These are phyloP conservation scores for Ziziphus jujuba DNA, from an alignment of 306 rosid genomes.

Conservation along the genomic window DNA sequence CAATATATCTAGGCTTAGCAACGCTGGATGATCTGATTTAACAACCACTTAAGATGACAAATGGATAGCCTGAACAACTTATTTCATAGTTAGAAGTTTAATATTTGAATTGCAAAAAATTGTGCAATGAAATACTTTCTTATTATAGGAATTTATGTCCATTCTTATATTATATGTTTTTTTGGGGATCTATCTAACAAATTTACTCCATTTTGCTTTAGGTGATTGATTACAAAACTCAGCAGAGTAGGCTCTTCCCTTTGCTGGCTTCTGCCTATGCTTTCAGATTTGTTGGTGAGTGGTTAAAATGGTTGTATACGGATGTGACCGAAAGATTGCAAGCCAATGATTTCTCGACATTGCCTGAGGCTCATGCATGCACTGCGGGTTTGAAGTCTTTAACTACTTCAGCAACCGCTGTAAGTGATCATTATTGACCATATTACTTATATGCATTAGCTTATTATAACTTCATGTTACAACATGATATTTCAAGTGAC, in stretches of 20 bases:
- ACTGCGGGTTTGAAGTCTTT: slow-evolving; percentile 96
- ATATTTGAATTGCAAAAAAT: not conserved
- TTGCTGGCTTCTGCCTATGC: slow-evolving; percentile 99
- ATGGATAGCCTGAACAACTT: not conserved
- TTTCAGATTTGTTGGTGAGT: slow-evolving; percentile 90
- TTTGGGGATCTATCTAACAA: not conserved
- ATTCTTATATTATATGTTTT: not conserved
- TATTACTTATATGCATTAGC: not conserved
- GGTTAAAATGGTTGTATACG: slow-evolving; percentile 87
- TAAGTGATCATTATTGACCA: slow-evolving; percentile 37
- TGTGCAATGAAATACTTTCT: not conserved
- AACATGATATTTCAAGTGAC: no score
- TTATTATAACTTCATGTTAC: not conserved
- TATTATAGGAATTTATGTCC: not conserved
- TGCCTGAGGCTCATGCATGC: slow-evolving; percentile 98
- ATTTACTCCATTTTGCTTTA: slow-evolving; percentile 30
- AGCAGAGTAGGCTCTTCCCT: slow-evolving; percentile 92
- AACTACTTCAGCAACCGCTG: slow-evolving; percentile 93
- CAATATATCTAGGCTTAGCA: slow-evolving; percentile 4
- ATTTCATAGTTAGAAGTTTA: not conserved
- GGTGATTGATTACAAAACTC: slow-evolving; percentile 98
- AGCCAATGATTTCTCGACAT: slow-evolving; percentile 77
- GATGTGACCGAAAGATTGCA: slow-evolving; percentile 83
- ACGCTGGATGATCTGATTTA: no score
- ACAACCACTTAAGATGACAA: not conserved